phyloP scores from a whole-genome alignment of 805 yeast genomes.

The Kuraishia floccosa region DNA sequence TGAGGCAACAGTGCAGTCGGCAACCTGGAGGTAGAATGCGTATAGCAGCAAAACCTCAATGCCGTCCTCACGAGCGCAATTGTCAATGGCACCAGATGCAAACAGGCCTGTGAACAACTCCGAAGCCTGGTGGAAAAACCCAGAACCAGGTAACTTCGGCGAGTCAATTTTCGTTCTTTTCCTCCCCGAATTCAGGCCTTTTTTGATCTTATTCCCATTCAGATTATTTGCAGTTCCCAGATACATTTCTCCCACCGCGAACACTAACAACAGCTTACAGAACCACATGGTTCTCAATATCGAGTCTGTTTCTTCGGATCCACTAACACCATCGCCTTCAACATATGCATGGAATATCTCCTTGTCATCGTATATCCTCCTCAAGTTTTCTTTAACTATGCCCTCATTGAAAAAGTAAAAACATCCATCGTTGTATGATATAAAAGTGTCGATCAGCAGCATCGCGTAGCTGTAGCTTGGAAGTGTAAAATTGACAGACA shows the following conservation, averaged over 20 bases:
- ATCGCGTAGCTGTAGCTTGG: constrained; percentile 74
- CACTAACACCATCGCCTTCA: constrained; percentile 10
- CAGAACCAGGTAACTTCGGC: constrained; percentile 67
- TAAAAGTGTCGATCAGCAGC: constrained; percentile 62
- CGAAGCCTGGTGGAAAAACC: constrained; percentile 71
- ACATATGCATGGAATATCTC: constrained; percentile 5
- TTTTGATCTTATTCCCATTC: constrained; percentile 32
- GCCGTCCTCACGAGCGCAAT: constrained; percentile 70
- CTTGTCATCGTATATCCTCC: constrained; percentile 48
- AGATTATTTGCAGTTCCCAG: constrained; percentile 61
- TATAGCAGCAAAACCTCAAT: constrained; percentile 64
- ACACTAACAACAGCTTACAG: constrained; percentile 61
- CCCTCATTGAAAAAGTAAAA: constrained; percentile 82
- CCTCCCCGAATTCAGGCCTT: not conserved
- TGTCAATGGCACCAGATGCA: constrained; percentile 72
- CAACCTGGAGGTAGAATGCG: constrained; percentile 74
- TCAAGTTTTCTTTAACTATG: constrained; percentile 52
- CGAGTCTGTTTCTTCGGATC: constrained; percentile 28
- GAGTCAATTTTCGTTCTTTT: constrained; percentile 8
- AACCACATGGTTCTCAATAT: constrained; percentile 72
- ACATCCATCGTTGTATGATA: constrained; percentile 75
- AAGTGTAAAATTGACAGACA: constrained; percentile 57
- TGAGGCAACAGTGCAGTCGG: constrained; percentile 75
- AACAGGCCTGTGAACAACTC: constrained; percentile 66
- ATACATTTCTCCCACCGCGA: constrained; percentile 78